Conservation (phyloP, 306 rosid genomes). For the Medicago lupulina region DNA sequence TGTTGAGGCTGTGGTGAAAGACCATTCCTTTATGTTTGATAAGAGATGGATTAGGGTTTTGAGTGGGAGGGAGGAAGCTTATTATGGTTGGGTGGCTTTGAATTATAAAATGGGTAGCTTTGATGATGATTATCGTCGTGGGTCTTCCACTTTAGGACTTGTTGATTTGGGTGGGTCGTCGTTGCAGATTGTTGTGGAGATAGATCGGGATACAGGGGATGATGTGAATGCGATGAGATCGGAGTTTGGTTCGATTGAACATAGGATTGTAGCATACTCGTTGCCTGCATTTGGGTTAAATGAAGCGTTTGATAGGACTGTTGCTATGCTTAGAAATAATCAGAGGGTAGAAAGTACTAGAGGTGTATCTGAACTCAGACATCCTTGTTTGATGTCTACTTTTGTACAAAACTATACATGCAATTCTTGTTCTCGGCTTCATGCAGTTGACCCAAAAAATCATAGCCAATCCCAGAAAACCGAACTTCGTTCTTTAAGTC, state of each 20-base stretch:
- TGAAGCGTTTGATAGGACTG: slow-evolving; percentile 83
- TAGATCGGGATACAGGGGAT: slow-evolving; percentile 46
- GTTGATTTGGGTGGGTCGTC: slow-evolving; percentile 92
- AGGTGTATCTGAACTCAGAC: slow-evolving; percentile 52
- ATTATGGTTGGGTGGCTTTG: slow-evolving; percentile 92
- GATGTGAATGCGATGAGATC: slow-evolving; percentile 55
- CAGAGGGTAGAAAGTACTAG: slow-evolving; percentile 37
- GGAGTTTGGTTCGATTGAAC: slow-evolving; percentile 56
- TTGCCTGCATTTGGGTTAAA: slow-evolving; percentile 78
- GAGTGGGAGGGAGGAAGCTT: slow-evolving; percentile 90
- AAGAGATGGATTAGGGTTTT: slow-evolving; percentile 76
- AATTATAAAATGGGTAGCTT: slow-evolving; percentile 73
- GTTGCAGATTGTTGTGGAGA: slow-evolving; percentile 74
- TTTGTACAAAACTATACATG: slow-evolving; percentile 67
- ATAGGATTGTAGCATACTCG: slow-evolving; percentile 57
- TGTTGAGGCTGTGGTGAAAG: slow-evolving; percentile 59
- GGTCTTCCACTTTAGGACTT: slow-evolving; percentile 68
- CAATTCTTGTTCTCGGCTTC: slow-evolving; percentile 37
- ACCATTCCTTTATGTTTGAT: slow-evolving; percentile 52
- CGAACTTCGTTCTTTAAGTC: slow-evolving; percentile 24
- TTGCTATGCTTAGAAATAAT: slow-evolving; percentile 55
- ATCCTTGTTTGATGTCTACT: slow-evolving; percentile 71
- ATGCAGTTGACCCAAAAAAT: slow-evolving; percentile 39
- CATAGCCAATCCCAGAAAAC: slow-evolving; percentile 37
- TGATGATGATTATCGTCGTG: slow-evolving; percentile 29